Evolutionary conservation across 371 early-diverging fungal genomes (phyloP), one percentile per base, ranked within the genome.

Genomic region (Thermomucor indicae-seudaticae): DNA sequence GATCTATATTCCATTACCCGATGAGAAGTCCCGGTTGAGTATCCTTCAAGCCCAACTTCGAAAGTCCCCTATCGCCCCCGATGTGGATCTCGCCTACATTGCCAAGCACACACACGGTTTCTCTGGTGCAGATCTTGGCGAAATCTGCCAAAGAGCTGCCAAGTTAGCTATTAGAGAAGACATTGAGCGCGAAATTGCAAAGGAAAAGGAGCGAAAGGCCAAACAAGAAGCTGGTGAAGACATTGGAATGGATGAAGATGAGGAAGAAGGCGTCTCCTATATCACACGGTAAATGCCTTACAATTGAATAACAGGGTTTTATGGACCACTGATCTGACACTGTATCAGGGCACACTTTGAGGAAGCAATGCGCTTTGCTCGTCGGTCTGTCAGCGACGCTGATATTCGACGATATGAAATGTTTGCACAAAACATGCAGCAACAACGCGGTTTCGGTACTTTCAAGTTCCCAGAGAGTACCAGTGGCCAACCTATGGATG

Each of bases 81-180:
- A 88, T 46, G 92, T 99, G 37, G 91, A 98, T 62, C 80, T 99
- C 40, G 61, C 43, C 23, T 86, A 84, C 49, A 82, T 99, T 53
- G 95, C 99, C 56, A 90, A 92, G 61, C 77, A 78, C 47, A 95
- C 98, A 6, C 85, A 92, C 51, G 99, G 98, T 24, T 99, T 98
- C 86, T 96, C 96, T 57, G 99, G 99, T 68, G 99, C 99, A 39
- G 99, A 99, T 84, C 75, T 99, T 61, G 93, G 97, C 23, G 99
- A 99, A 78, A 98, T 99, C 59, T 99, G 99, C 80, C 99, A 99
- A 78, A 90, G 98, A 58, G 97, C 99, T 29, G 94, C 96, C 70
- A 99, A 99, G 76, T 81, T 98, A 23, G 99, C 99, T 30, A 97
- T 99, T 58, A 92, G 99, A 58, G 96, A 99, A 75, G 89, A 88